Conservation (phyloP, 1,139 yeast genomes). For the Debaryomyces sp. region DNA sequence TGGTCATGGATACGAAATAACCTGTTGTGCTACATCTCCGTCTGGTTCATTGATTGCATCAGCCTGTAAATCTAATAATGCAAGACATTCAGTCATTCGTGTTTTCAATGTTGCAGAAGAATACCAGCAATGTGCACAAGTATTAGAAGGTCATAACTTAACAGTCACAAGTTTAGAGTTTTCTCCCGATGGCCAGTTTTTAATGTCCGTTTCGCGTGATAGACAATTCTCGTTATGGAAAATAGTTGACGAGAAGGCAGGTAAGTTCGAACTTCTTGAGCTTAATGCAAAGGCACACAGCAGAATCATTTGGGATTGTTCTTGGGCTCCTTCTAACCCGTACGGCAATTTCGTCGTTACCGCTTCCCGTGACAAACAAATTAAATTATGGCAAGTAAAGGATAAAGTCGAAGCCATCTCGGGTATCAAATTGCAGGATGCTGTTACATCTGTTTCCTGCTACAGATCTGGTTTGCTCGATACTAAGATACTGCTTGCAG, state of each 20-base stretch:
- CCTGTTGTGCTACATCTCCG: conserved; percentile 73
- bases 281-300: conserved; percentile 74
- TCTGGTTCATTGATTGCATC: conserved; percentile 73
- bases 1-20: conserved; percentile 96
- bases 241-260: conserved; percentile 42
- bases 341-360: conserved; percentile 60
- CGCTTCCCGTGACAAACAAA: conserved; percentile 81
- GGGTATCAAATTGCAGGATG: conserved; percentile 44
- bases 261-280: conserved; percentile 46
- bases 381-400: conserved; percentile 68
- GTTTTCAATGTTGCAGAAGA: conserved; percentile 61
- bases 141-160: conserved; percentile 66
- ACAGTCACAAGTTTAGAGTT: conserved; percentile 85
- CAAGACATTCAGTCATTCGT: conserved; percentile 84
- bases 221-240: conserved; percentile 83
- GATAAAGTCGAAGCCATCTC: conserved; percentile 29
- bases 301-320: conserved; percentile 94
- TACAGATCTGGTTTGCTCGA: conserved; percentile 26
- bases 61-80: conserved; percentile 87
- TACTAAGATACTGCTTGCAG: conserved; percentile 48
- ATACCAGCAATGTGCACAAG: conserved; percentile 37
- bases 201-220: conserved; percentile 88
- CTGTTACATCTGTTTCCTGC: conserved; percentile 77
- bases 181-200: conserved; percentile 67
- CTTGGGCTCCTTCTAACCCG: conserved; percentile 63